phyloP scores from a whole-genome alignment of 441 rosid genomes.

The Eutrema salsugineum region DNA sequence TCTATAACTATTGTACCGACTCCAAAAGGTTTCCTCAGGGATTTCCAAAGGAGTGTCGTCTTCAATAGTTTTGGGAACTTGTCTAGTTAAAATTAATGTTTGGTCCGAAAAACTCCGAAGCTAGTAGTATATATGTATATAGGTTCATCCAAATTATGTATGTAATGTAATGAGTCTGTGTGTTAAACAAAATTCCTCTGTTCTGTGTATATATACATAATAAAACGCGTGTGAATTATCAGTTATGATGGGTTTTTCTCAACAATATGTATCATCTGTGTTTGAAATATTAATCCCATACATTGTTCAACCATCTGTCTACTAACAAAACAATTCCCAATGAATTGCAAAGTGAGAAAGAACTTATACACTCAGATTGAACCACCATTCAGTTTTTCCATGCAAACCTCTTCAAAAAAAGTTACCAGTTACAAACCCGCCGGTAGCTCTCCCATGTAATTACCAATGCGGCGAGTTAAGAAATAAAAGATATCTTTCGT shows the following conservation, averaged over 20 bases:
- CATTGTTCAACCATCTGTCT: no score
- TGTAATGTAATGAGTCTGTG: not conserved
- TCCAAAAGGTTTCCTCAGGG: conserved; percentile 49
- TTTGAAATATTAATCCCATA: no score
- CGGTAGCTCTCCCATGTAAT: no score
- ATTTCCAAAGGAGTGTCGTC: conserved; percentile 42
- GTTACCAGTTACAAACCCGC: no score
- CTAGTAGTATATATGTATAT: not conserved
- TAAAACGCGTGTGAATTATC: conserved; percentile 7
- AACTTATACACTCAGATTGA: no score
- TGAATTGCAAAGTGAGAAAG: no score
- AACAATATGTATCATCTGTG: no score
- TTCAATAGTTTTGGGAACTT: not conserved
- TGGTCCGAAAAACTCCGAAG: not conserved
- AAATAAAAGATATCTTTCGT: no score
- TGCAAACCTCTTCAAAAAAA: no score
- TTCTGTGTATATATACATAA: not conserved
- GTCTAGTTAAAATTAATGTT: not conserved
- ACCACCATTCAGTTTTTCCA: no score
- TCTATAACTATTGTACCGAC: conserved; percentile 55
- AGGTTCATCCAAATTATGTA: not conserved
- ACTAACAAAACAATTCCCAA: no score
- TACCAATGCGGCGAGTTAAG: no score
- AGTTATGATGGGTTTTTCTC: not conserved
- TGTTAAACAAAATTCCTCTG: not conserved